A percentile compares a stretch with the other conserved stretches of the same genome.
phyloP scores from a whole-genome alignment of 208 protist genomes.

The Leishmania arabica region DNA sequence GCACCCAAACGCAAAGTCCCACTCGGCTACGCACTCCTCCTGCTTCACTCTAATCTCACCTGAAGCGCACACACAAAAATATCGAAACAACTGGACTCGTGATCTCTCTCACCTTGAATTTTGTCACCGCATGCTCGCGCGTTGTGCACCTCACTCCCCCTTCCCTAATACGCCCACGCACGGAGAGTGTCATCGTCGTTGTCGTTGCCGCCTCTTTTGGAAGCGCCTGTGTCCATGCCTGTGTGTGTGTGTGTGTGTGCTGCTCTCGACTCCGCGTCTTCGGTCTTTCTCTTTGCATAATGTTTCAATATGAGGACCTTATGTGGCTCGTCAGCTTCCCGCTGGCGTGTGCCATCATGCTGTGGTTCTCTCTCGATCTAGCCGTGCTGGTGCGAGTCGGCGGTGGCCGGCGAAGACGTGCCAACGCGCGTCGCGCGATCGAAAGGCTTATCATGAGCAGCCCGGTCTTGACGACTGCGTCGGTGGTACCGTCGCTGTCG shows the following conservation, averaged over 20 bases:
- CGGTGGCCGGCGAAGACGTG: constrained; percentile 48
- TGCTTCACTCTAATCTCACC: background rate
- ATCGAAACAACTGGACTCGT: no score
- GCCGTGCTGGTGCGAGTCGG: constrained; percentile 68
- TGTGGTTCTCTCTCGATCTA: constrained; percentile 65
- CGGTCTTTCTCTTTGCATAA: background rate
- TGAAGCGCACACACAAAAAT: background rate
- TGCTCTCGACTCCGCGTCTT: background rate
- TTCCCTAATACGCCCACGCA: background rate
- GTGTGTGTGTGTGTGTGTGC: background rate
- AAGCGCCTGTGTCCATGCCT: background rate
- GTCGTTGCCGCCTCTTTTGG: background rate
- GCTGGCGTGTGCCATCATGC: constrained; percentile 47
- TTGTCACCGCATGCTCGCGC: background rate
- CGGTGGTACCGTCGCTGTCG: constrained; percentile 16
- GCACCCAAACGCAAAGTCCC: background rate
- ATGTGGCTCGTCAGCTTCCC: constrained; percentile 64
- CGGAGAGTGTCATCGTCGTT: no score
- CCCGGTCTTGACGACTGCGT: constrained; percentile 10
- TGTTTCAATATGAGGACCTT: constrained; percentile 65
- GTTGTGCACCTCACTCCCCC: no score
- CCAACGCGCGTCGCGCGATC: constrained; percentile 43
- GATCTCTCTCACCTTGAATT: no score
- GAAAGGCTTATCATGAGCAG: constrained; percentile 38
- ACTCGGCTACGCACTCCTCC: background rate